A percentile compares a stretch with the other conserved stretches of the same genome.
These are phyloP conservation scores for Apiotrichum laibachii DNA, from an alignment of 1,284 basidiomycete genomes.

Conservation along the genomic window DNA sequence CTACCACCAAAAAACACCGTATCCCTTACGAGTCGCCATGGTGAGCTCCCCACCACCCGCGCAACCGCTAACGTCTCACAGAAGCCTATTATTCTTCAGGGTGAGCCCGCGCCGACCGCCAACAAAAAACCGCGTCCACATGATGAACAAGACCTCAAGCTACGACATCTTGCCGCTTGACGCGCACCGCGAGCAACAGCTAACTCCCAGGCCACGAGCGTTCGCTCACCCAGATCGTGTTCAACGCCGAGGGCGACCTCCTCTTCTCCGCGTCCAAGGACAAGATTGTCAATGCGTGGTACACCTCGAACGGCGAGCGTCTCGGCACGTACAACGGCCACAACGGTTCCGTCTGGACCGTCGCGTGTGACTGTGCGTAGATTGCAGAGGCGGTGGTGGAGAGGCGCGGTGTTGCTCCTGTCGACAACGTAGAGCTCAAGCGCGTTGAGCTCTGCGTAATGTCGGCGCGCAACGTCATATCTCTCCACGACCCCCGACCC, in stretches of 20 bases:
- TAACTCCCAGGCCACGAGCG: constrained; percentile 80
- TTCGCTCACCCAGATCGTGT: constrained; percentile 93
- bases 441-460: not conserved
- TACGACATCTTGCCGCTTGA: not conserved
- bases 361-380: constrained; percentile 87
- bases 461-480: not conserved
- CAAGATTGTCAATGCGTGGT: constrained; percentile 93
- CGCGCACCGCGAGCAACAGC: not conserved
- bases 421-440: too few relatives aligned
- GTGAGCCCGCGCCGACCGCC: constrained; percentile 18
- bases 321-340: constrained; percentile 95
- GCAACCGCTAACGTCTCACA: constrained; percentile 10
- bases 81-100: constrained; percentile 53
- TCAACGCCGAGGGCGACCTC: constrained; percentile 94
- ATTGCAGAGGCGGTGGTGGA: not conserved
- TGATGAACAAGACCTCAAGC: not conserved
- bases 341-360: constrained; percentile 95
- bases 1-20: not conserved
- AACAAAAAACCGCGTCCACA: not conserved
- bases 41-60: constrained; percentile 7
- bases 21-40: constrained; percentile 12
- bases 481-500: not conserved
- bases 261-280: constrained; percentile 97
- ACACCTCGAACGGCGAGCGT: constrained; percentile 96
- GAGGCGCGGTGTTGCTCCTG: not conserved